These are phyloP conservation scores for Penicillium nucicola DNA, from an alignment of 495 filamentous ascomycete genomes.

Conservation along the genomic window DNA sequence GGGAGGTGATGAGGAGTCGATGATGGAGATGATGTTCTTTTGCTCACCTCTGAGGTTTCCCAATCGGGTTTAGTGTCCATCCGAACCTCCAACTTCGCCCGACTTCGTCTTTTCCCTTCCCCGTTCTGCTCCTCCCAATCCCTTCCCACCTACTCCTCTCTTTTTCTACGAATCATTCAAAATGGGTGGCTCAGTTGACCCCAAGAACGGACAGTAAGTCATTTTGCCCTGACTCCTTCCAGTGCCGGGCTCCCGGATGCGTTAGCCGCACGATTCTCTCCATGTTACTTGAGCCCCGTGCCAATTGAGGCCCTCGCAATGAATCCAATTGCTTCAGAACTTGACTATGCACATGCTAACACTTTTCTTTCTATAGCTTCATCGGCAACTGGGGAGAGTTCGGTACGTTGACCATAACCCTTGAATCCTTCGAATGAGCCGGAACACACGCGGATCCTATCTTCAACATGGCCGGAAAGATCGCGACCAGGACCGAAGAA, in stretches of 20 bases:
- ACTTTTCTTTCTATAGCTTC: constrained; percentile 53
- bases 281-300: background rate
- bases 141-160: constrained; percentile 17
- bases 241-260: constrained; percentile 19
- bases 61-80: constrained; percentile 41
- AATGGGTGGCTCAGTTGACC: constrained; percentile 67
- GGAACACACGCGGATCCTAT: constrained; percentile 10
- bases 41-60: constrained; percentile 18
- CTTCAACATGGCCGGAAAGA: background rate
- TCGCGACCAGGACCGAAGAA: background rate
- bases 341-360: constrained; percentile 18
- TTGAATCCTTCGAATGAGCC: constrained; percentile 9
- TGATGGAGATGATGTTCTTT: constrained; percentile 27
- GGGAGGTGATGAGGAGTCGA: constrained; percentile 16
- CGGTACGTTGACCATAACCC: constrained; percentile 55
- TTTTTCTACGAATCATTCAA: constrained; percentile 32
- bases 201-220: constrained; percentile 72
- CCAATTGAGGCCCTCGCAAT: background rate
- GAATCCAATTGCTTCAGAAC: background rate
- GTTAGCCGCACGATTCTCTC: constrained; percentile 16
- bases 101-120: constrained; percentile 32
- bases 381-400: constrained; percentile 83
- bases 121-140: constrained; percentile 18
- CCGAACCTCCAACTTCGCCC: constrained; percentile 33
- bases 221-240: constrained; percentile 6